Conservation (phyloP, 2,329 filamentous ascomycete species). For the Simplicillium sp. region DNA sequence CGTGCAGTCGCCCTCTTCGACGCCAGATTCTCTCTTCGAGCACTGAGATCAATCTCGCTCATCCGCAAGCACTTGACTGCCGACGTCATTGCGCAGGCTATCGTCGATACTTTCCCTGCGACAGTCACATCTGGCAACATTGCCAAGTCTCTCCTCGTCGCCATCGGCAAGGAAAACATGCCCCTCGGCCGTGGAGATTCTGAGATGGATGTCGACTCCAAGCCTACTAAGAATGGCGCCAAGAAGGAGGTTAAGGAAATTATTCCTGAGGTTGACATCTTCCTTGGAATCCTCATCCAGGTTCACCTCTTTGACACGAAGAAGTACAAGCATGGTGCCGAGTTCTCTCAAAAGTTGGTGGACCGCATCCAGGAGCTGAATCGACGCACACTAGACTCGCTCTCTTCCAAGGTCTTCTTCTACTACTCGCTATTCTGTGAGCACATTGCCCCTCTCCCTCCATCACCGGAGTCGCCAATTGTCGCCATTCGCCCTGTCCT, state of each 20-base stretch:
- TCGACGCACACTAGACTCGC: slow-evolving; percentile 84
- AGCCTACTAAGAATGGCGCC: slow-evolving; percentile 39
- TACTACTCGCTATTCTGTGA: slow-evolving; percentile 96
- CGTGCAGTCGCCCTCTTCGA: slow-evolving; percentile 90
- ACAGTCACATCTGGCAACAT: slow-evolving; percentile 50
- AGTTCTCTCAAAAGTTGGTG: slow-evolving; percentile 76
- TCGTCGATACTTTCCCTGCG: slow-evolving; percentile 69
- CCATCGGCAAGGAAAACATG: slow-evolving; percentile 57
- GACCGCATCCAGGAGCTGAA: slow-evolving; percentile 84
- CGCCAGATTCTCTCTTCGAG: slow-evolving; percentile 86
- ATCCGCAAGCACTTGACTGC: slow-evolving; percentile 84
- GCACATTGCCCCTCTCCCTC: slow-evolving; percentile 76
- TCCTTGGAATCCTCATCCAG: slow-evolving; percentile 77
- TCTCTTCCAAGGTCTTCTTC: slow-evolving; percentile 94
- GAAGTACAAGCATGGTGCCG: slow-evolving; percentile 67
- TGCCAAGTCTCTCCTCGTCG: slow-evolving; percentile 60
- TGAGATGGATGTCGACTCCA: slow-evolving; percentile 62
- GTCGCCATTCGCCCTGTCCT: slow-evolving; percentile 80
- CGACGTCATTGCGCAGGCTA: slow-evolving; percentile 71
- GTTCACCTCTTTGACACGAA: slow-evolving; percentile 84
- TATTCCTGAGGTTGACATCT: slow-evolving; percentile 80
- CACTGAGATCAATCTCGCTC: slow-evolving; percentile 88
- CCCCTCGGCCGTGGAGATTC: slow-evolving; percentile 43
- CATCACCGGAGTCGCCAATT: slow-evolving; percentile 79
- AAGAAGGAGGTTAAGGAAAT: slow-evolving; percentile 67